Conservation (phyloP, 2,329 filamentous ascomycete genomes). For the Dactylellina sp. region DNA sequence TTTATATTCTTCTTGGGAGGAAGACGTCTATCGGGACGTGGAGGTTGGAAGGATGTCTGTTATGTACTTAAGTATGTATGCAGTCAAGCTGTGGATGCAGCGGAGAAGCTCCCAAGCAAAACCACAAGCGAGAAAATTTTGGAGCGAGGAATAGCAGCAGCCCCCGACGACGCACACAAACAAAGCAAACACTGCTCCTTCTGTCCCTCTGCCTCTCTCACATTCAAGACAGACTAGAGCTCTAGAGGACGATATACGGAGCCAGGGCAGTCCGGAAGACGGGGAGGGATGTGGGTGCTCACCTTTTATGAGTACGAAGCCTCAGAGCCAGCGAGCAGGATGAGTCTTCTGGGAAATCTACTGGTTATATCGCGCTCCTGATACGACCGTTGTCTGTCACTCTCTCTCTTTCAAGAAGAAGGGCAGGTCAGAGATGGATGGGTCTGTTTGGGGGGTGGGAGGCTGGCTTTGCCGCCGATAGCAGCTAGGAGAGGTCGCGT, state of each 20-base stretch:
- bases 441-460: not conserved
- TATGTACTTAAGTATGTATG: conserved; percentile 9
- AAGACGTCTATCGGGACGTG: too few relatives aligned
- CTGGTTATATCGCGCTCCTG: conserved; percentile 8
- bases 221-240: too few relatives aligned
- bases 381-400: too few relatives aligned
- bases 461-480: conserved; percentile 10
- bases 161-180: conserved; percentile 17
- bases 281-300: conserved; percentile 3
- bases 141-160: conserved; percentile 3
- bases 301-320: conserved; percentile 23
- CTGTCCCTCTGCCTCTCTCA: too few relatives aligned
- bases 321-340: not conserved
- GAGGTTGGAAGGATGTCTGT: conserved; percentile 15
- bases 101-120: conserved; percentile 32
- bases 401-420: too few relatives aligned
- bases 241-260: too few relatives aligned
- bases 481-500: conserved; percentile 42
- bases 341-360: conserved; percentile 18
- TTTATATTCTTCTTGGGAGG: conserved; percentile 14
- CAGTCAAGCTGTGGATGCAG: conserved; percentile 31
- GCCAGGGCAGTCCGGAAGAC: too few relatives aligned
- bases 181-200: not conserved
- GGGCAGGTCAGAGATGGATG: too few relatives aligned
- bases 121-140: conserved; percentile 51